These are phyloP conservation scores for Clavulina sp. DNA, from an alignment of 768 basidiomycete genomes.

Conservation along the genomic window DNA sequence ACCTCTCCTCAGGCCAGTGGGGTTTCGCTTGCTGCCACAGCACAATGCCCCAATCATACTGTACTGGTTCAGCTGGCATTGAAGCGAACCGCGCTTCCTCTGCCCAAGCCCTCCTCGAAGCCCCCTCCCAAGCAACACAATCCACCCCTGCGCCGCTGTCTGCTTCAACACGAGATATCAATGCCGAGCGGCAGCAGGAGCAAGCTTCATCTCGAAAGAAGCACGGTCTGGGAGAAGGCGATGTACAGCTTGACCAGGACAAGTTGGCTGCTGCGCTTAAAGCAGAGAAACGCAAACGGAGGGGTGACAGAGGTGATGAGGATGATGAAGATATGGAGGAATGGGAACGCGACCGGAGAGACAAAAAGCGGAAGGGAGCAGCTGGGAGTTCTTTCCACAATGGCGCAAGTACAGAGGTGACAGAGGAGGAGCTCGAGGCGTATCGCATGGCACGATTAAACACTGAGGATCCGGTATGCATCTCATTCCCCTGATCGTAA, in stretches of 20 bases:
- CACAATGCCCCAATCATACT: constrained; percentile 69
- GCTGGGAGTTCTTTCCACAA: constrained; percentile 14
- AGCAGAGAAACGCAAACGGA: constrained; percentile 59
- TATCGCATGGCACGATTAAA: constrained; percentile 19
- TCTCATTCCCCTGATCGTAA: background rate
- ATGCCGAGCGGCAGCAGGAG: background rate
- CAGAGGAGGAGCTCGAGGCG: constrained; percentile 46
- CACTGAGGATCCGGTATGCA: constrained; percentile 18
- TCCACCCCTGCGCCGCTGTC: constrained; percentile 8
- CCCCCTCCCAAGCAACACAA: constrained; percentile 18
- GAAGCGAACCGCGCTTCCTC: constrained; percentile 60
- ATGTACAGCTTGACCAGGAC: constrained; percentile 55
- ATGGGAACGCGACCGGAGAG: constrained; percentile 22
- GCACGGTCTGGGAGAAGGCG: constrained; percentile 68
- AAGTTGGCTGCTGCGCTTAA: constrained; percentile 49
- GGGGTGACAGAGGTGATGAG: constrained; percentile 33
- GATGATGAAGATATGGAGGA: constrained; percentile 45
- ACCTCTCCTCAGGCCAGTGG: constrained; percentile 52
- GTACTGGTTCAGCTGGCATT: constrained; percentile 73
- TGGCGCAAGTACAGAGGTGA: constrained; percentile 54
- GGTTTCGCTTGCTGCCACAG: constrained; percentile 95
- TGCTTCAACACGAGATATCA: background rate
- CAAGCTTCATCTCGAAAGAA: constrained; percentile 56
- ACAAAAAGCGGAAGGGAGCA: constrained; percentile 11
- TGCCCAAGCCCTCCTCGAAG: constrained; percentile 44